Evolutionary conservation across 371 early-diverging fungal genomes (phyloP).

Genomic region (Choanephora cucurbitarum): DNA sequence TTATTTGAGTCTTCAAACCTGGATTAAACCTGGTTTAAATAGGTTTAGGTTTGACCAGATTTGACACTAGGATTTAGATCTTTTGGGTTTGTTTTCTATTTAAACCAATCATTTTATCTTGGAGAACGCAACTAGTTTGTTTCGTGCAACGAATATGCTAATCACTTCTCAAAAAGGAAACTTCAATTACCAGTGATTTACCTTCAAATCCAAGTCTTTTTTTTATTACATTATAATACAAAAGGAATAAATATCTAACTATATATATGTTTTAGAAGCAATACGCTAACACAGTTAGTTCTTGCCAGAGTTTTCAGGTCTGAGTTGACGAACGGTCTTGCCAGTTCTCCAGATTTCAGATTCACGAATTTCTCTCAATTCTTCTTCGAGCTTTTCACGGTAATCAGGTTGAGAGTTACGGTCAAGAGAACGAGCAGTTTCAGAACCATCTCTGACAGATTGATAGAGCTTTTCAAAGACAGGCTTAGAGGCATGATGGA

Average conservation of each 20-base stretch:
- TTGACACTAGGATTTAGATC: too few relatives aligned
- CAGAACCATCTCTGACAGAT: conserved; percentile 86
- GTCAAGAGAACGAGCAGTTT: conserved; percentile 86
- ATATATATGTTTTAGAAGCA: too few relatives aligned
- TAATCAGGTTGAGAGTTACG: conserved; percentile 91
- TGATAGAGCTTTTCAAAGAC: conserved; percentile 92
- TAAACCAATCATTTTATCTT: too few relatives aligned
- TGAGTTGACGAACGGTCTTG: conserved; percentile 84
- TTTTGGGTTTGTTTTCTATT: too few relatives aligned
- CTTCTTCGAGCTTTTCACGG: conserved; percentile 89
- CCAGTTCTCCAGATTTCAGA: conserved; percentile 77
- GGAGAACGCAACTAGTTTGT: too few relatives aligned
- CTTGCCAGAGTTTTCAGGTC: conserved; percentile 74
- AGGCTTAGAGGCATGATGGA: conserved; percentile 93
- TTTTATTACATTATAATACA: too few relatives aligned
- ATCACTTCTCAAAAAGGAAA: not conserved
- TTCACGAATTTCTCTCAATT: conserved; percentile 82
- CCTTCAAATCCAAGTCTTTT: not conserved
- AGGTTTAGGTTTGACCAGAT: too few relatives aligned
- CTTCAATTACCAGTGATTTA: not conserved
- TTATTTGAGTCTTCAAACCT: too few relatives aligned
- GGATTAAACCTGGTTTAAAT: too few relatives aligned
- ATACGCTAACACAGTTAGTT: conserved; percentile 6
- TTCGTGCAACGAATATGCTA: too few relatives aligned
- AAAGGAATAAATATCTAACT: too few relatives aligned